Evolutionary conservation across 1,284 basidiomycete species (phyloP).

Genomic region (Irpex sp.): DNA sequence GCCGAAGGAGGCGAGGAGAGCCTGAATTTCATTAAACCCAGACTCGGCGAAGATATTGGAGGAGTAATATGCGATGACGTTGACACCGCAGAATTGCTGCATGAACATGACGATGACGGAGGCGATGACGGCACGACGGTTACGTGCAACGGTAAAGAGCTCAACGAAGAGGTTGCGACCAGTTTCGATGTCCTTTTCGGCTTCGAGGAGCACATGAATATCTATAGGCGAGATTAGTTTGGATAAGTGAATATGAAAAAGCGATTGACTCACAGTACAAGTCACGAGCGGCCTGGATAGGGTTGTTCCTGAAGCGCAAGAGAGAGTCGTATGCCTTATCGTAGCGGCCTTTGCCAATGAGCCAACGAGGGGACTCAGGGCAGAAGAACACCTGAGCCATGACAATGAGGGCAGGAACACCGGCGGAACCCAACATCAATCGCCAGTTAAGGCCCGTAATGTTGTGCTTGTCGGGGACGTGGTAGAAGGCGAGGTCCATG

Average conservation of each 20-base stretch:
- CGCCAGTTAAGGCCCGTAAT: conserved; percentile 63
- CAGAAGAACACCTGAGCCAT: conserved; percentile 53
- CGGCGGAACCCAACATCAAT: conserved; percentile 60
- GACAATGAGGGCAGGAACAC: conserved; percentile 59
- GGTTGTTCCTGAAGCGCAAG: conserved; percentile 57
- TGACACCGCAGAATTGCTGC: conserved; percentile 65
- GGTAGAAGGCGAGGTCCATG: conserved; percentile 52
- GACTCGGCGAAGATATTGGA: conserved; percentile 58
- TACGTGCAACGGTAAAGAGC: conserved; percentile 70
- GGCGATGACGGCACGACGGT: conserved; percentile 71
- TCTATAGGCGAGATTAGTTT: conserved; percentile 31
- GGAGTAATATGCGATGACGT: conserved; percentile 66
- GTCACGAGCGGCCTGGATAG: conserved; percentile 76
- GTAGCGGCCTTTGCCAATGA: conserved; percentile 67
- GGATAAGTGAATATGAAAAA: not conserved
- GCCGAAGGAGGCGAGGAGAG: conserved; percentile 58
- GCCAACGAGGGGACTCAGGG: conserved; percentile 70
- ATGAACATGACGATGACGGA: conserved; percentile 72
- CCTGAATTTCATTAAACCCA: conserved; percentile 42
- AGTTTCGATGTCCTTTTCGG: conserved; percentile 54
- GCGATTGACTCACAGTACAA: conserved; percentile 42
- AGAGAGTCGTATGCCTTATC: conserved; percentile 64
- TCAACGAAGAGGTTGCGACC: conserved; percentile 54
- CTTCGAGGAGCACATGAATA: conserved; percentile 65
- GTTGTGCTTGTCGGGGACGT: conserved; percentile 41